Base-by-base conservation (phyloP, 257 asterid genomes). In the Cordia subcordata region DNA sequence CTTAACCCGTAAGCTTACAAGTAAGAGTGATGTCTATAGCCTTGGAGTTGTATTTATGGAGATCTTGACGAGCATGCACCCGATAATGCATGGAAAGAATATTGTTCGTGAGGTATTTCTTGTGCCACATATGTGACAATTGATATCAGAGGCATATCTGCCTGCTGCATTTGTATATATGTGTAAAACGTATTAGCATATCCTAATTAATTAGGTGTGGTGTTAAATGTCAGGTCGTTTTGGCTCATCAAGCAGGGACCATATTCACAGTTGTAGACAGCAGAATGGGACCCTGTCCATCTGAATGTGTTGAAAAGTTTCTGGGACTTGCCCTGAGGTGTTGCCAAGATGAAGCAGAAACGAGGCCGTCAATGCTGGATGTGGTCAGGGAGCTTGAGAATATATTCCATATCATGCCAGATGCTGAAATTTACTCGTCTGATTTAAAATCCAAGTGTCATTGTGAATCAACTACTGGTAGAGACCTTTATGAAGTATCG, bases 11-110 rank as follows among this genome's bases (percentile, higher is more conserved):
- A 76, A 86, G 79, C 65, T 89, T 68, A 86, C 95, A 5, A 94
- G 84, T 70, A 89, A 89, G 66, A 89, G 97, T 54, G 97, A 90
- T 15, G 91, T 86, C 44, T 90, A 90, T 64, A 90, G 97, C 78
- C 81, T 90, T 20, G 95, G 97, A 8, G 80, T 90, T 33, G 97
- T 90, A 23, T 85, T 84, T 70, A 65, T 90, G 68, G 94, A 90
- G 81, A 82, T 86, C 60, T 68, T 90, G 65, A 90, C 97, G 5
- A 92, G 97, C 63, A 86, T 77, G 92, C 92, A 81, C 47, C 94
- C 97, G 11, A 86, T 86, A 81, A 71, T 83, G 54, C 90, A 78
- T 63, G 95, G 97, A 61, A 82, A 87, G 63, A 89, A 89, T 77
- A 82, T 86, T 45, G 94, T 89, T 51, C 83, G 95, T 18, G 96